Conservation (phyloP, 352 stramenopile genomes). For the Phytopythium ostracodes region DNA sequence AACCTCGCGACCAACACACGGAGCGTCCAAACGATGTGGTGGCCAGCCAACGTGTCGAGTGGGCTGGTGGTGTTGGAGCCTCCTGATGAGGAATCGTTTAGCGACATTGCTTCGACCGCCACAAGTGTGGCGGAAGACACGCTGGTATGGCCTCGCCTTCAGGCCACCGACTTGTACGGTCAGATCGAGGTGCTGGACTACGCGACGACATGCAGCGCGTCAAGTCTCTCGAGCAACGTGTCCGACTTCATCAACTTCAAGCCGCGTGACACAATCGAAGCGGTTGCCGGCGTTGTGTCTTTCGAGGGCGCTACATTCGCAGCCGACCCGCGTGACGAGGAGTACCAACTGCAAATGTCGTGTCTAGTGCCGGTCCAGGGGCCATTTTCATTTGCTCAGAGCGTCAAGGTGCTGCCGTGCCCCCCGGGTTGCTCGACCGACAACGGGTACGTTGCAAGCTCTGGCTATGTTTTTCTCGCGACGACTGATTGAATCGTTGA, state of each 20-base stretch:
- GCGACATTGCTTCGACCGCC: slow-evolving; percentile 18
- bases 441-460: slow-evolving; percentile 20
- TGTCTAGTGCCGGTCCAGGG: slow-evolving; percentile 34
- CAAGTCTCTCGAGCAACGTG: slow-evolving; percentile 12
- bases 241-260: slow-evolving; percentile 23
- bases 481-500: too few species aligned
- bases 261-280: slow-evolving; percentile 21
- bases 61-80: slow-evolving; percentile 33
- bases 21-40: slow-evolving; percentile 51
- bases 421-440: slow-evolving; percentile 40
- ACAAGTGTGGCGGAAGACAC: slow-evolving; percentile 20
- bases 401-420: slow-evolving; percentile 34
- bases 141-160: slow-evolving; percentile 50
- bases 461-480: too few species aligned
- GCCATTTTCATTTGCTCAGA: slow-evolving; percentile 24
- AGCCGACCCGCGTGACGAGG: slow-evolving; percentile 17
- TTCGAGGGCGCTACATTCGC: slow-evolving; percentile 34
- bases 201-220: slow-evolving; percentile 34
- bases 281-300: slow-evolving; percentile 30
- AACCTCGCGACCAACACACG: slow-evolving; percentile 58
- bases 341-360: slow-evolving; percentile 38
- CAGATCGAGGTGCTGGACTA: slow-evolving; percentile 62
- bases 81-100: slow-evolving; percentile 48
- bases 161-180: slow-evolving; percentile 52
- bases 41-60: slow-evolving; percentile 41